Evolutionary conservation across 306 rosid species (phyloP).

Genomic region (Canavalia ensiformis): DNA sequence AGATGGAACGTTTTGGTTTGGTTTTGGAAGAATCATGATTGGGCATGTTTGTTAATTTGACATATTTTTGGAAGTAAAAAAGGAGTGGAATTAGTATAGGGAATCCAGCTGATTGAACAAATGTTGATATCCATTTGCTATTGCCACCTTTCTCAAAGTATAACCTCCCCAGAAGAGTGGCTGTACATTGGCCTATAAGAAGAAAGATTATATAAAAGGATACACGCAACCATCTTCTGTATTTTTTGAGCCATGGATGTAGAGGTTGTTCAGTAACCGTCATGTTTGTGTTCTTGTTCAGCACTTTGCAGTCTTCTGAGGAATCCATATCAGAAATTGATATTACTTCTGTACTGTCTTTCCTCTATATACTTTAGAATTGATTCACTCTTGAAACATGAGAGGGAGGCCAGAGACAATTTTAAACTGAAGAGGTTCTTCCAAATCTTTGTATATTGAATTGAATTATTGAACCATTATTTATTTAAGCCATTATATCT

Average conservation of each 20-base stretch:
- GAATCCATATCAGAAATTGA: too few species aligned
- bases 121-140: slow-evolving; percentile 79
- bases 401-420: too few species aligned
- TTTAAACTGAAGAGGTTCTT: too few species aligned
- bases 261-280: background rate
- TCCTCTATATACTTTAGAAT: too few species aligned
- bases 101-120: slow-evolving; percentile 78
- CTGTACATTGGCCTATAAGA: slow-evolving; percentile 65
- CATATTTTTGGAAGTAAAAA: slow-evolving; percentile 36
- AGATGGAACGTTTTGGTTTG: slow-evolving; percentile 36
- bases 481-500: too few species aligned
- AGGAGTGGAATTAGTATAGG: slow-evolving; percentile 65
- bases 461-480: too few species aligned
- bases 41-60: slow-evolving; percentile 26
- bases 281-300: background rate
- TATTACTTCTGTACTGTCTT: too few species aligned
- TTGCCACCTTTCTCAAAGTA: slow-evolving; percentile 74
- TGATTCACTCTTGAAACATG: too few species aligned
- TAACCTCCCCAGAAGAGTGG: slow-evolving; percentile 65
- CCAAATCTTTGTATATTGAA: too few species aligned
- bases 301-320: slow-evolving; percentile 41
- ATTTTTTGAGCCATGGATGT: slow-evolving; percentile 39
- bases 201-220: slow-evolving; percentile 54
- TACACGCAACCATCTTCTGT: slow-evolving; percentile 65
- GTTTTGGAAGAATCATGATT: slow-evolving; percentile 39